phyloP scores from a whole-genome alignment of 2,329 filamentous ascomycete genomes.

The Botrytis byssoidea region DNA sequence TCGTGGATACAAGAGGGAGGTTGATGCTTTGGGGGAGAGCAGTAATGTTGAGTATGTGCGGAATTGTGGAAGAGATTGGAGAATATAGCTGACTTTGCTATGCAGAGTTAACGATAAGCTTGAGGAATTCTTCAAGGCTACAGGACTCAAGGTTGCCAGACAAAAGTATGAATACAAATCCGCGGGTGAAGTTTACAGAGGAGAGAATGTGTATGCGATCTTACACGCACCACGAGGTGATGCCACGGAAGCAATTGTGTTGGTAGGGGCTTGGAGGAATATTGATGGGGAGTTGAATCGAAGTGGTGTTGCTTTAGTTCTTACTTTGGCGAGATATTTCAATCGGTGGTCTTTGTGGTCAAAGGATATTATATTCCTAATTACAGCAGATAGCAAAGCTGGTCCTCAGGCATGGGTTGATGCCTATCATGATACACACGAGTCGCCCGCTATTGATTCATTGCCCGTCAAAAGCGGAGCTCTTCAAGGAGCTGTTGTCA shows the following conservation, averaged over 20 bases:
- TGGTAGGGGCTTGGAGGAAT: constrained; percentile 87
- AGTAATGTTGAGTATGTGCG: constrained; percentile 52
- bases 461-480: constrained; percentile 89
- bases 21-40: constrained; percentile 59
- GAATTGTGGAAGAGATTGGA: constrained; percentile 33
- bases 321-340: constrained; percentile 91
- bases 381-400: constrained; percentile 83
- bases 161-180: constrained; percentile 87
- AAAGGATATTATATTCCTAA: constrained; percentile 92
- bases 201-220: constrained; percentile 91
- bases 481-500: constrained; percentile 86
- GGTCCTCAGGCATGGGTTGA: constrained; percentile 97
- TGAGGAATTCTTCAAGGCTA: constrained; percentile 69
- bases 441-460: constrained; percentile 66
- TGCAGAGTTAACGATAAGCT: constrained; percentile 66
- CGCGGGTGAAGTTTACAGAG: constrained; percentile 68
- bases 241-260: constrained; percentile 93
- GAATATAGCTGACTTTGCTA: constrained; percentile 20
- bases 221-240: constrained; percentile 91
- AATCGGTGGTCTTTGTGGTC: constrained; percentile 98
- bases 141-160: constrained; percentile 81
- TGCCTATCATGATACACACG: constrained; percentile 90
- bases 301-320: constrained; percentile 80
- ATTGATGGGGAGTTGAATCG: constrained; percentile 75
- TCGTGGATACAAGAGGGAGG: constrained; percentile 82